Evolutionary conservation across 495 filamentous ascomycete genomes (phyloP).

Genomic region (Oidiodendron maius): DNA sequence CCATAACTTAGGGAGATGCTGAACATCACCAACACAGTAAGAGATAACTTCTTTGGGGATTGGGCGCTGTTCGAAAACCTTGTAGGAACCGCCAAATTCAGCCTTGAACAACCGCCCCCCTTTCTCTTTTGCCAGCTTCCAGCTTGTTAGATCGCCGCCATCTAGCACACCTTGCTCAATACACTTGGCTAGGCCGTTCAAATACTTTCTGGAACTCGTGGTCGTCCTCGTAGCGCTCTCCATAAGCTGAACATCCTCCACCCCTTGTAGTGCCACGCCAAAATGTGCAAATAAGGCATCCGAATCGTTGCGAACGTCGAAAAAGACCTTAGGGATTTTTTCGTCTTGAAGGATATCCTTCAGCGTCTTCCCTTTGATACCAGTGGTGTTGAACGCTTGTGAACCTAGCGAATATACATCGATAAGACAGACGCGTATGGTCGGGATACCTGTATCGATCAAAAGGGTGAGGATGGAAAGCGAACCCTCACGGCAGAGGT

Average conservation of each 20-base stretch:
- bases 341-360: constrained; percentile 42
- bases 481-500: constrained; percentile 39
- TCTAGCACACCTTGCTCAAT: constrained; percentile 30
- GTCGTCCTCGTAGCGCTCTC: constrained; percentile 34
- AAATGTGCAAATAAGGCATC: constrained; percentile 43
- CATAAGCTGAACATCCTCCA: constrained; percentile 52
- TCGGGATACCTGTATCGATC: constrained; percentile 20
- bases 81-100: constrained; percentile 35
- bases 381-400: constrained; percentile 36
- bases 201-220: constrained; percentile 15
- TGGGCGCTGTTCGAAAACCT: constrained; percentile 43
- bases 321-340: constrained; percentile 43
- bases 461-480: constrained; percentile 42
- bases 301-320: constrained; percentile 48
- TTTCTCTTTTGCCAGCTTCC: constrained; percentile 28
- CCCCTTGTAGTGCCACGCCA: no score
- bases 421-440: constrained; percentile 35
- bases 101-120: constrained; percentile 31
- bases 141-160: constrained; percentile 6
- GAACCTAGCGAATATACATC: constrained; percentile 41
- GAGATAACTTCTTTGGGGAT: constrained; percentile 31
- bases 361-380: constrained; percentile 29
- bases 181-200: constrained; percentile 34
- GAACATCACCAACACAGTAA: constrained; percentile 44
- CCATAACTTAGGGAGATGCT: constrained; percentile 29